A percentile compares a stretch with the other conserved stretches of the same genome.
Conservation (phyloP, 2,329 filamentous ascomycete species). For the Colletotrichum truncatum region DNA sequence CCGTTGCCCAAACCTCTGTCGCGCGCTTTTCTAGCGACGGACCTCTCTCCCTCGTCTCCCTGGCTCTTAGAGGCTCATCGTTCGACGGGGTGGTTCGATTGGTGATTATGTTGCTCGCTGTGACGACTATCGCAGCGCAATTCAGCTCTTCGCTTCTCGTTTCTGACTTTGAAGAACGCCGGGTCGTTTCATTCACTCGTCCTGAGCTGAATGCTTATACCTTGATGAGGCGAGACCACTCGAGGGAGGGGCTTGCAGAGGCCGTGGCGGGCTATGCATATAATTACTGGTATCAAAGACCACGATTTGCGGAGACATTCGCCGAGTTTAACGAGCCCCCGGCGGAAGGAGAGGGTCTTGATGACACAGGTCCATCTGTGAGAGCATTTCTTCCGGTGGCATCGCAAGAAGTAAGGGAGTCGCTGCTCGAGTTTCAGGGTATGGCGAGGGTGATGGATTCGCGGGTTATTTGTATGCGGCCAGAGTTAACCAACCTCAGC, state of each 20-base stretch:
- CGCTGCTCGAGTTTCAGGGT: background rate
- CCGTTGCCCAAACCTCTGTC: background rate
- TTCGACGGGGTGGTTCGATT: background rate
- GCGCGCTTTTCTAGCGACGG: background rate
- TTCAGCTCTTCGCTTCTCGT: background rate
- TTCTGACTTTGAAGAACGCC: background rate
- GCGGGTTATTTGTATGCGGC: background rate
- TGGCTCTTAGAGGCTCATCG: background rate
- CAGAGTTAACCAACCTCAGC: background rate
- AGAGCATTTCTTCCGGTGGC: background rate
- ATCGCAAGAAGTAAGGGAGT: background rate
- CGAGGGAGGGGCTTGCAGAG: background rate
- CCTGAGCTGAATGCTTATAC: background rate
- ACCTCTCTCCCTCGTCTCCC: background rate
- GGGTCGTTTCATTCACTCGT: background rate
- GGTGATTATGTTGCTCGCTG: background rate
- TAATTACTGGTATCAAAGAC: background rate
- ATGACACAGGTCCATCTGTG: constrained; percentile 1
- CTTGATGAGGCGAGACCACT: background rate
- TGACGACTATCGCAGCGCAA: background rate
- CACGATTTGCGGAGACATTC: background rate
- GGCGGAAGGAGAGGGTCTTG: background rate
- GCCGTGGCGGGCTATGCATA: background rate
- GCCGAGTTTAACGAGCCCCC: background rate
- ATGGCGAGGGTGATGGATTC: background rate